Evolutionary conservation across 2,329 filamentous ascomycete species (phyloP).

Genomic region (Fusarium drepaniforme): DNA sequence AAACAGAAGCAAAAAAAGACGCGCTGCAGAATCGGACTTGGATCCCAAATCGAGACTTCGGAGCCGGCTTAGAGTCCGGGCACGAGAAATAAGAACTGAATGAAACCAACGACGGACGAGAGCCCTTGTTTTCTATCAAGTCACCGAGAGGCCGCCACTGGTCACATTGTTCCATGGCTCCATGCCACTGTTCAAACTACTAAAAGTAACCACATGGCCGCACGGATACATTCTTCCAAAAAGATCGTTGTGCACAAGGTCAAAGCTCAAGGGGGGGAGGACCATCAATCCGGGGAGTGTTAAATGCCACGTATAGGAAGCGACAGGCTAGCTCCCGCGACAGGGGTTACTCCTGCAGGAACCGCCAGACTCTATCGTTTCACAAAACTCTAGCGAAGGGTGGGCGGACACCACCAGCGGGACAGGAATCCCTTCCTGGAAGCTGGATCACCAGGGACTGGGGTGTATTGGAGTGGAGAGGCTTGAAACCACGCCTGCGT

Average conservation of each 20-base stretch:
- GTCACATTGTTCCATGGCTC: neutral
- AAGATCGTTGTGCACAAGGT: neutral
- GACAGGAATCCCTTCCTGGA: constrained; percentile 12
- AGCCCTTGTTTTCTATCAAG: neutral
- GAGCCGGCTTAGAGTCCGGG: neutral
- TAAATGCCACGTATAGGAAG: constrained; percentile 41
- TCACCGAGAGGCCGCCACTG: neutral
- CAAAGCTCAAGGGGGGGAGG: neutral
- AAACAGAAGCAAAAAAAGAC: neutral
- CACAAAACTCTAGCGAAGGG: constrained; percentile 9
- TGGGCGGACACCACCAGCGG: neutral
- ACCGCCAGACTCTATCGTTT: constrained; percentile 23
- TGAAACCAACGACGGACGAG: constrained; percentile 13
- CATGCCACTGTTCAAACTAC: neutral
- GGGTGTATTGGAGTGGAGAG: neutral
- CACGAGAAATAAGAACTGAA: constrained; percentile 3
- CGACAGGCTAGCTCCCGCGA: constrained; percentile 4
- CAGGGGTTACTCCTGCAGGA: constrained; percentile 18
- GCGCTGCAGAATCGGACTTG: neutral
- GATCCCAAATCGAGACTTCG: neutral
- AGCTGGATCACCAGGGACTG: neutral
- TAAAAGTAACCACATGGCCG: constrained; percentile 35
- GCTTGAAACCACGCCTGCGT: constrained; percentile 31
- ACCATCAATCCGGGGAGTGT: constrained; percentile 16
- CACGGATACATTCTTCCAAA: constrained; percentile 17